Base-by-base conservation (phyloP, 192 early-diverging fungal genomes). In the Coemansia sp. region DNA sequence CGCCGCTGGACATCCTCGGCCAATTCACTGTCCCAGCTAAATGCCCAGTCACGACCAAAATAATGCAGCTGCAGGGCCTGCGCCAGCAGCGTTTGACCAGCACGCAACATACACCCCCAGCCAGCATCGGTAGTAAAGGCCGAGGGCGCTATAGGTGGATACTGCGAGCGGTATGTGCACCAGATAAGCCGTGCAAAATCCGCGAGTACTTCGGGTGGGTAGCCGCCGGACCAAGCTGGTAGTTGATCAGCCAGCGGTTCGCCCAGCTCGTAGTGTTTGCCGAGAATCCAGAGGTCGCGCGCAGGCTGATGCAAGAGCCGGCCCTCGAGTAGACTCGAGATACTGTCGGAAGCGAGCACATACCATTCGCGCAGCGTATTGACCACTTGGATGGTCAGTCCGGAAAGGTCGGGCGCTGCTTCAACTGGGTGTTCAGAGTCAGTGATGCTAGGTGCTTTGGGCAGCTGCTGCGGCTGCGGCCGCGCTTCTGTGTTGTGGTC, bases 101-200 rank as follows among this genome's bases (percentile, higher is more conserved):
- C 89, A 19, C 96, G 67, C 44, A 99, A 64, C 96, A 99, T 99
- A 71, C 96, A 99, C 0, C 96, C 96, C 93, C 93, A 93, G 4
- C 91, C 91, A 38, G 84, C 79, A 61, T 99, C 96, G 8, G 83
- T 85, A 15, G 90, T 95, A 52, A 84, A 92, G 17, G 85, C 84
- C 7, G 87, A 63, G 6, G 57, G 75, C 46, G 80, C 62, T 51
- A 98, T 94, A 3, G 88, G 83, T 9, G 90, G 83, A 70, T 89
- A 98, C 29, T 82, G 80, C 50, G 88, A 82, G 46, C 96, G 79
- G 63, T 98, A 98, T 2, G 94, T 97, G 62, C 91, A 85, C 94
- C 96, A 97, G 17, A 90, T 76, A n/a, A 87, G 78, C 19, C 80
- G 78, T 13, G 75, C 72, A 69, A 94, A 95, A 71, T 96, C 93